Base-by-base conservation (phyloP, 805 yeast genomes). In the Candida taoyuanica region DNA sequence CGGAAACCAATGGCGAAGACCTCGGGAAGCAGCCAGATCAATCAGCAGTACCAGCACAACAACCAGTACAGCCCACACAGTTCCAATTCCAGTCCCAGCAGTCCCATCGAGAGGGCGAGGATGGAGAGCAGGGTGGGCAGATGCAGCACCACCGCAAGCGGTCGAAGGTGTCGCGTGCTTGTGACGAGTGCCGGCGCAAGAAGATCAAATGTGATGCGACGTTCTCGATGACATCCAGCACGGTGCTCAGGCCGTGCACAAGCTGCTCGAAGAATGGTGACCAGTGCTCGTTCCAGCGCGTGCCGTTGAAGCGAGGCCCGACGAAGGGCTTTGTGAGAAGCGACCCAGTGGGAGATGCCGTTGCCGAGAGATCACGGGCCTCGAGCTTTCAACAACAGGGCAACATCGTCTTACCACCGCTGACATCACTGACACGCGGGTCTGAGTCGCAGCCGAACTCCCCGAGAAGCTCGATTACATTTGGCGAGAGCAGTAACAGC, bases 281-380 rank as follows among this genome's bases (percentile, higher is more conserved):
- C 33, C 55, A 52, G 3, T 84, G 94, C 56, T 67, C 81, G 2
- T 84, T 82, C 55, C 78, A 80, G 17, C 65, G 91, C 34, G 70
- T 79, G 2, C 94, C 89, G 0, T 56, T 84, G 55, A 84, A 84
- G 50, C 63, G 94, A 48, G 94, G 94, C 0, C 94, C 94, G 0
- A 70, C 82, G 1, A 84, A 82, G 52, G 91, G 91, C 2, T 80
- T 75, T 47, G 65, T 68, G 31, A 46, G 43, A 33, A 39, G 29
- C 16, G 48, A 44, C 16, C 39, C 44, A 3, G 38, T 36, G 17
- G 33, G 40, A n/a, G 47, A 46, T 5, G 42, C 38, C 6, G 30
- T 39, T 7, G 36, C 34, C 3, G 40, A 43, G 25, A 36, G 47
- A 24, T 46, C 47, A 18, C 42, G 41, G 17, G 40, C 47, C 13